Evolutionary conservation across 1,139 yeast species (phyloP).

Genomic region (Candida sanyaensis): DNA sequence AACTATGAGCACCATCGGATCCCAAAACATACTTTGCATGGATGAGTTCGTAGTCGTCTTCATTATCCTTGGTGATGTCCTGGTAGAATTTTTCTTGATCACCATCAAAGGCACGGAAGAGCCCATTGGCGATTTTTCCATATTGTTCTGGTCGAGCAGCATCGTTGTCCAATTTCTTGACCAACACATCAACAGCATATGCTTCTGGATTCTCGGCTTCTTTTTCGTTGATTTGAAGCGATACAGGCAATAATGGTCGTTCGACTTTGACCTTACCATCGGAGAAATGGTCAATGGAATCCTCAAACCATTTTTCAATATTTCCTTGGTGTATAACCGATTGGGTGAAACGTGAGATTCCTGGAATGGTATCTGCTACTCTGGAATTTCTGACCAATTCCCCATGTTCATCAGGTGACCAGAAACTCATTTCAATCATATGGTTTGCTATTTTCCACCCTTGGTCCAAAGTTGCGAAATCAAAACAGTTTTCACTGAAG

Average conservation of each 20-base stretch:
- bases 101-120: constrained; percentile 30
- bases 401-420: constrained; percentile 22
- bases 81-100: constrained; percentile 20
- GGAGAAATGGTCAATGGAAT: constrained; percentile 25
- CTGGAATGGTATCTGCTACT: constrained; percentile 27
- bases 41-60: constrained; percentile 17
- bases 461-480: constrained; percentile 23
- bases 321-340: constrained; percentile 32
- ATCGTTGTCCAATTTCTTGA: constrained; percentile 6
- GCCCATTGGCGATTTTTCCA: constrained; percentile 25
- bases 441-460: constrained; percentile 27
- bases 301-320: constrained; percentile 27
- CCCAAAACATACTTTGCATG: constrained; percentile 34
- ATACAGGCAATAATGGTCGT: constrained; percentile 25
- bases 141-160: constrained; percentile 24
- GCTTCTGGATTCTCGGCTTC: constrained; percentile 19
- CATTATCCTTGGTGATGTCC: constrained; percentile 10
- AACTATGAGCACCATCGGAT: constrained; percentile 37
- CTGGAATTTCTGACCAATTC: constrained; percentile 21
- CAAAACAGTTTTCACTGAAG: constrained; percentile 19
- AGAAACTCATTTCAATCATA: constrained; percentile 25
- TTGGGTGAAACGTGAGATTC: constrained; percentile 31
- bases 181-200: constrained; percentile 27
- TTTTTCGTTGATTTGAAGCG: constrained; percentile 22
- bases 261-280: constrained; percentile 21